A percentile compares a stretch with the other conserved stretches of the same genome.
Evolutionary conservation across 75 land plant genomes (phyloP).

Genomic region (Selaginella moellendorffii): DNA sequence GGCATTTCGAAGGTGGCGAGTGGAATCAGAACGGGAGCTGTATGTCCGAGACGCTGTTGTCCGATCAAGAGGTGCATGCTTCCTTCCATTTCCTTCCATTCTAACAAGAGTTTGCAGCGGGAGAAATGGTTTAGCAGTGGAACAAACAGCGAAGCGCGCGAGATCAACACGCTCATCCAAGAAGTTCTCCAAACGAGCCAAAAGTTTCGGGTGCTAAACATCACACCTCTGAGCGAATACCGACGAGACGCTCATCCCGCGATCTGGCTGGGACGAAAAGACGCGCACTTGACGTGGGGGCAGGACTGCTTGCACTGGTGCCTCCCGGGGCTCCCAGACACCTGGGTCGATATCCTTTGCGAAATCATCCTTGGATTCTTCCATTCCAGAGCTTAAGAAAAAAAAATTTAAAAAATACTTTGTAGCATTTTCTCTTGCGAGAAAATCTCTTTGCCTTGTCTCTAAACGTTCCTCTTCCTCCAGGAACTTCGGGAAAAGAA

Average conservation of each 20-base stretch:
- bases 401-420: no score
- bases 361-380: conserved; percentile 18
- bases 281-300: conserved; percentile 83
- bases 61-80: conserved; percentile 44
- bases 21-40: conserved; percentile 98
- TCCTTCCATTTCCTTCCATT: no score
- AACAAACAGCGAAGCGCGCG: conserved; percentile 83
- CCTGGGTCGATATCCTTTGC: conserved; percentile 73
- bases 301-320: conserved; percentile 99
- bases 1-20: conserved; percentile 86
- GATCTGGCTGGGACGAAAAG: conserved; percentile 77
- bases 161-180: conserved; percentile 41
- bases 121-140: no score
- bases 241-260: conserved; percentile 97
- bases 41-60: conserved; percentile 42
- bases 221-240: conserved; percentile 75
- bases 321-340: conserved; percentile 89
- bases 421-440: no score
- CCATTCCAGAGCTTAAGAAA: no score
- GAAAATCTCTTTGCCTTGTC: no score
- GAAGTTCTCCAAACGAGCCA: conserved; percentile 31
- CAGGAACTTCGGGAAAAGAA: no score
- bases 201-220: conserved; percentile 43
- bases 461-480: no score
- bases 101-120: no score